Percentiles rank a stretch among this genome's conserved stretches.
Evolutionary conservation across 2,329 filamentous ascomycete genomes (phyloP).

Genomic region (Paecilomyces sp.): DNA sequence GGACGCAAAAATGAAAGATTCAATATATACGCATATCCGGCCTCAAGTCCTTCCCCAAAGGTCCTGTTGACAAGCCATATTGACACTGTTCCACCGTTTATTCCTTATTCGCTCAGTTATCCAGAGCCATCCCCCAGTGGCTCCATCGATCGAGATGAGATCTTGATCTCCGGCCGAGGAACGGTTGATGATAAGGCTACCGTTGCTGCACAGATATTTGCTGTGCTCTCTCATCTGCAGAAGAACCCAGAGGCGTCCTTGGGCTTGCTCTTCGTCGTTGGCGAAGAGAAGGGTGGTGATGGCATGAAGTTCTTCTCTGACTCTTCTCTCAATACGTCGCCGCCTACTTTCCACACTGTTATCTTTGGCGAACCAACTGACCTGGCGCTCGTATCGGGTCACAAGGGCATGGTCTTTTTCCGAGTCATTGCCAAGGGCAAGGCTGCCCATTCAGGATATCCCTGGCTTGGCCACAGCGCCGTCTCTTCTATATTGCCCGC

Average conservation of each 20-base stretch:
- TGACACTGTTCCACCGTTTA: constrained; percentile 55
- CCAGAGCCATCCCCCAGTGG: constrained; percentile 13
- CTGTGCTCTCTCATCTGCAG: constrained; percentile 39
- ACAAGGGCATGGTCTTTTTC: constrained; percentile 77
- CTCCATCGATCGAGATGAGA: constrained; percentile 14
- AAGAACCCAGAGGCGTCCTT: constrained; percentile 32
- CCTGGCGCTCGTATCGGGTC: constrained; percentile 75
- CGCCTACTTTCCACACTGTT: constrained; percentile 54
- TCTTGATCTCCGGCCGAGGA: constrained; percentile 37
- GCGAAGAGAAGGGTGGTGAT: constrained; percentile 73
- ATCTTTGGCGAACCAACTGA: constrained; percentile 95
- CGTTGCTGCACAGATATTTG: constrained; percentile 37
- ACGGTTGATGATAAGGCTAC: constrained; percentile 41
- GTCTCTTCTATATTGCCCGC: constrained; percentile 75
- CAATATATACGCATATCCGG: constrained; percentile 65
- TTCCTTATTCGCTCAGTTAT: constrained; percentile 45
- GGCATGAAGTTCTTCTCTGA: constrained; percentile 61
- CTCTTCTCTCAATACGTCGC: constrained; percentile 41
- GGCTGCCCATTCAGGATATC: constrained; percentile 85
- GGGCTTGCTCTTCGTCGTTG: constrained; percentile 60
- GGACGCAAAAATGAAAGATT: constrained; percentile 44
- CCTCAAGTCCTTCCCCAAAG: constrained; percentile 16
- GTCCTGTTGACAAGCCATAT: constrained; percentile 64
- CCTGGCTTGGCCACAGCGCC: constrained; percentile 79
- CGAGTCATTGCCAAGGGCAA: constrained; percentile 62